Conservation (phyloP, 441 rosid species). For the Mallotus japonicus region DNA sequence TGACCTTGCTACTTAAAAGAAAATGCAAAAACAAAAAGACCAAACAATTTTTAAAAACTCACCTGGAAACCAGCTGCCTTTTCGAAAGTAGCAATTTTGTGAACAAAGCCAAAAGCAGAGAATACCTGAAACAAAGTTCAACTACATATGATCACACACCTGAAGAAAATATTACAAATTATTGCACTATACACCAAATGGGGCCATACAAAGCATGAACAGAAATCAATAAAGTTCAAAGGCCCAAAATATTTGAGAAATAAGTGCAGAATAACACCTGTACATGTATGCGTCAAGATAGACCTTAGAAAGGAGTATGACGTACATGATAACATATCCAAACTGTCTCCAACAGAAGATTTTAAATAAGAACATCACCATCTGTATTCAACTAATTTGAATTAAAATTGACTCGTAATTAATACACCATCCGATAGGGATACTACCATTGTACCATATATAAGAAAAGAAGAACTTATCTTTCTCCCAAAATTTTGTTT, state of each 20-base stretch:
- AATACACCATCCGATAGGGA: conserved; percentile 31
- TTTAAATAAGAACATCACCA: conserved; percentile 68
- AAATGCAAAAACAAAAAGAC: conserved; percentile 11
- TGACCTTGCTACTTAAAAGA: conserved; percentile 15
- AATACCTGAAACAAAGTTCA: conserved; percentile 66
- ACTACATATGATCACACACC: conserved; percentile 22
- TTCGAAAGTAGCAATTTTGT: conserved; percentile 98
- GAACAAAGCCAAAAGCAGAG: conserved; percentile 98
- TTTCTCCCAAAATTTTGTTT: conserved; percentile 10
- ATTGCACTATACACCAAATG: conserved; percentile 17
- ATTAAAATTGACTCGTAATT: conserved; percentile 42
- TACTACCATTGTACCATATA: conserved; percentile 24
- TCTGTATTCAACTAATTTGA: conserved; percentile 61
- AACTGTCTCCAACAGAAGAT: conserved; percentile 76
- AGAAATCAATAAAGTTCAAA: conserved; percentile 26
- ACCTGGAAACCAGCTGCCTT: conserved; percentile 99
- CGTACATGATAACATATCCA: conserved; percentile 69
- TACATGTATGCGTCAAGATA: conserved; percentile 69
- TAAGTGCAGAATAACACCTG: conserved; percentile 87
- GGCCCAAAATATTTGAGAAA: conserved; percentile 46
- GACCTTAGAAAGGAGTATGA: conserved; percentile 76
- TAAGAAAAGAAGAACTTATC: conserved; percentile 10
- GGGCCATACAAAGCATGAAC: conserved; percentile 35
- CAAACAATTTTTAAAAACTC: conserved; percentile 22
- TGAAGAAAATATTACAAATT: conserved; percentile 9